These are phyloP conservation scores for Solanum phureja DNA, from an alignment of 257 asterid species.

Conservation along the genomic window DNA sequence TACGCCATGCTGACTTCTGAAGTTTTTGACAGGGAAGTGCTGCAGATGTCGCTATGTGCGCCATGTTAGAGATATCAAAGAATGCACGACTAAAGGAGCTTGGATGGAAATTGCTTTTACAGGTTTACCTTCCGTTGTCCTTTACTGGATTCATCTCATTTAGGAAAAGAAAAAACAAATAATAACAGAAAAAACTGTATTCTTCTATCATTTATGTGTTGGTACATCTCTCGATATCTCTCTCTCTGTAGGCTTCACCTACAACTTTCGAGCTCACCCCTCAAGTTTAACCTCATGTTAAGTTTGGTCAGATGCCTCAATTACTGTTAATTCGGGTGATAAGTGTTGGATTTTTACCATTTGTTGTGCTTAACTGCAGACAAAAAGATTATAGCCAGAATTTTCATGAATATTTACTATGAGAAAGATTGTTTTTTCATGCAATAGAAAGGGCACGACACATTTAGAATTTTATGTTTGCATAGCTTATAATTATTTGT, in stretches of 20 bases:
- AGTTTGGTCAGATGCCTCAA: neutral
- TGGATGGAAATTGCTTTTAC: constrained; percentile 84
- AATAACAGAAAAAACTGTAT: neutral
- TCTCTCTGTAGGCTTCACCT: neutral
- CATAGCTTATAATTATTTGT: neutral
- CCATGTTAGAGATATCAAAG: constrained; percentile 81
- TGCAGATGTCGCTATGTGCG: constrained; percentile 98
- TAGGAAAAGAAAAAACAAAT: neutral
- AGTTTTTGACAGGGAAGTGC: constrained; percentile 77
- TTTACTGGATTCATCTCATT: neutral
- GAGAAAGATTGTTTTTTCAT: neutral
- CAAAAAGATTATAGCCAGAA: neutral
- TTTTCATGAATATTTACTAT: neutral
- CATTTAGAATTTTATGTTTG: neutral
- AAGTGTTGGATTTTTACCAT: neutral
- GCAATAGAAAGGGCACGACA: neutral
- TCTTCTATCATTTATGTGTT: neutral
- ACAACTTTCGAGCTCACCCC: neutral
- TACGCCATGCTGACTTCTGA: neutral
- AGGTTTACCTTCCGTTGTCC: constrained; percentile 30
- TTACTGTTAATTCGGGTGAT: neutral
- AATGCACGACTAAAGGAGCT: constrained; percentile 57
- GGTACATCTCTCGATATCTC: neutral
- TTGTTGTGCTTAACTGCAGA: neutral
- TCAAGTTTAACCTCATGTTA: neutral